Conservation (phyloP, 768 basidiomycete species). For the Mycena amicta region DNA sequence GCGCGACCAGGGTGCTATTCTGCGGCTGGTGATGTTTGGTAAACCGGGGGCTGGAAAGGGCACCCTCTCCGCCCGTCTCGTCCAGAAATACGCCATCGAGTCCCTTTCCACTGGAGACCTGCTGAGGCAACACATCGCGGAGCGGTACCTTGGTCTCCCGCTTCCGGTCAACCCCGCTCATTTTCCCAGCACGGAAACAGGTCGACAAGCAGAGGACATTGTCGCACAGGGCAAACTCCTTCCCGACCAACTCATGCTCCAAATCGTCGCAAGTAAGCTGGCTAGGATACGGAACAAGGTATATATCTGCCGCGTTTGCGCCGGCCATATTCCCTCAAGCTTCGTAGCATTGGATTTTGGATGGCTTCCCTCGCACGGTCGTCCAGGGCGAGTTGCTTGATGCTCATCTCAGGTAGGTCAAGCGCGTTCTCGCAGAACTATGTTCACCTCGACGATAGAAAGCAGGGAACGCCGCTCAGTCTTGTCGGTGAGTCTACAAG, state of each 20-base stretch:
- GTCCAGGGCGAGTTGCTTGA: slow-evolving; percentile 83
- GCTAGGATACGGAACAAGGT: slow-evolving; percentile 69
- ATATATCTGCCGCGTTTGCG: slow-evolving; percentile 11
- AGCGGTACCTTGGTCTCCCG: slow-evolving; percentile 43
- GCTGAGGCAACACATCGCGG: slow-evolving; percentile 79
- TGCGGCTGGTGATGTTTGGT: slow-evolving; percentile 77
- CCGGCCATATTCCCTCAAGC: background rate
- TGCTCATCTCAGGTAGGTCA: slow-evolving; percentile 64
- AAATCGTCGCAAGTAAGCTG: slow-evolving; percentile 73
- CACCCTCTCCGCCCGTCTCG: slow-evolving; percentile 73
- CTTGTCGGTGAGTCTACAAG: no score
- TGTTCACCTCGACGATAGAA: slow-evolving; percentile 39
- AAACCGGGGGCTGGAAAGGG: slow-evolving; percentile 89
- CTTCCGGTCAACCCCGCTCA: background rate
- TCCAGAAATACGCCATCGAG: slow-evolving; percentile 78
- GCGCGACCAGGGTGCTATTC: slow-evolving; percentile 37
- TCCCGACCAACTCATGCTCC: slow-evolving; percentile 79
- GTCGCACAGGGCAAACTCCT: slow-evolving; percentile 79
- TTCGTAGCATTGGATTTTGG: slow-evolving; percentile 84
- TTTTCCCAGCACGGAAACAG: slow-evolving; percentile 61
- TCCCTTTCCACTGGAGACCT: slow-evolving; percentile 85
- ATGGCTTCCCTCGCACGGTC: slow-evolving; percentile 90
- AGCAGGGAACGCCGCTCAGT: slow-evolving; percentile 66
- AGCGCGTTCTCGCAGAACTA: slow-evolving; percentile 1
- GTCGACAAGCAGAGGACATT: slow-evolving; percentile 72